phyloP scores from a whole-genome alignment of 2,329 filamentous ascomycete species.

The Ophiostoma australiae region DNA sequence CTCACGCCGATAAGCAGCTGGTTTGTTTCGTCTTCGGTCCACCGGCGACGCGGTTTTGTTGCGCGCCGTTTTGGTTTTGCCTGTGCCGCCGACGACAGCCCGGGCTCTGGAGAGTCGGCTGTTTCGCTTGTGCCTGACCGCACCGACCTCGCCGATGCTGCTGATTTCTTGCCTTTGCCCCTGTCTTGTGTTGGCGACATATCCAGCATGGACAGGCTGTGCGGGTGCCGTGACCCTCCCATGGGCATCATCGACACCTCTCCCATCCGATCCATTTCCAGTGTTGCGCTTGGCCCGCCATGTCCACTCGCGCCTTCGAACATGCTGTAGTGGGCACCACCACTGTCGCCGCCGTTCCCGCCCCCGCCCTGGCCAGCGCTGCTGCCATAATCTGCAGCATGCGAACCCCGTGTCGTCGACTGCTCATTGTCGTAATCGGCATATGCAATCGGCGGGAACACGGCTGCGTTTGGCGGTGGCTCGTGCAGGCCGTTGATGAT shows the following conservation, averaged over 20 bases:
- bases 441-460: constrained; percentile 61
- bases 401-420: constrained; percentile 38
- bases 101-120: constrained; percentile 15
- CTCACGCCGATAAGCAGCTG: constrained; percentile 57
- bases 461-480: constrained; percentile 54
- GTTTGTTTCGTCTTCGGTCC: constrained; percentile 62
- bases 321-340: constrained; percentile 12
- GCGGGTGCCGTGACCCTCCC: constrained; percentile 1
- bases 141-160: constrained; percentile 20
- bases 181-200: constrained; percentile 13
- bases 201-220: constrained; percentile 12
- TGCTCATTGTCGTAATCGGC: constrained; percentile 50
- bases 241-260: constrained; percentile 7
- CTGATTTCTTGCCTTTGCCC: constrained; percentile 28
- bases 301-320: constrained; percentile 21
- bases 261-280: constrained; percentile 30
- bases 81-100: constrained; percentile 24
- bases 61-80: constrained; percentile 49
- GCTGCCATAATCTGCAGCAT: constrained; percentile 41
- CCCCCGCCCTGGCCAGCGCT: not conserved
- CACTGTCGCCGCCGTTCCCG: not conserved
- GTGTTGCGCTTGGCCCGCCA: constrained; percentile 21
- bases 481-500: constrained; percentile 62
- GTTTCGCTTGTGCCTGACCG: constrained; percentile 17
- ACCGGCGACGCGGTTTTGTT: constrained; percentile 56